Evolutionary conservation across 495 filamentous ascomycete species (phyloP).

Genomic region (Hyaloscypha finlandica): DNA sequence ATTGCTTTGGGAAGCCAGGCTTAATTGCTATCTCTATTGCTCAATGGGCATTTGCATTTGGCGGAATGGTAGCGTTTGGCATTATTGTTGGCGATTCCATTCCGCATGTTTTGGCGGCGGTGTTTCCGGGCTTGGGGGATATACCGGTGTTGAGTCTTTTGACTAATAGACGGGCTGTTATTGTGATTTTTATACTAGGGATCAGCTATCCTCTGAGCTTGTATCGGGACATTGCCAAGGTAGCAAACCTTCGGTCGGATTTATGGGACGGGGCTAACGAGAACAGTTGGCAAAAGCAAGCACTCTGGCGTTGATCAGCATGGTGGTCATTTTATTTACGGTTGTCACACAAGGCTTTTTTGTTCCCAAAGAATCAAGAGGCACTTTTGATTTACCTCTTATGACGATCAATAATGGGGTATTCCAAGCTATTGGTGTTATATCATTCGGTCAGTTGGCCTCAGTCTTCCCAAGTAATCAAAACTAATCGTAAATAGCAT

Average conservation of each 20-base stretch:
- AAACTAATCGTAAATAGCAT: conserved; percentile 52
- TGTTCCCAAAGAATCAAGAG: conserved; percentile 68
- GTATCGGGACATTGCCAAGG: conserved; percentile 97
- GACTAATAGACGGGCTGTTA: conserved; percentile 77
- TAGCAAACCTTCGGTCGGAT: conserved; percentile 38
- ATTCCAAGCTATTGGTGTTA: conserved; percentile 94
- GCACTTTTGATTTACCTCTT: conserved; percentile 63
- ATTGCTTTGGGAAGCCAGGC: conserved; percentile 86
- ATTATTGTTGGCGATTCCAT: conserved; percentile 97
- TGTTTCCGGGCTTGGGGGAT: conserved; percentile 76
- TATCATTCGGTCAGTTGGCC: conserved; percentile 78
- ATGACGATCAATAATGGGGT: conserved; percentile 80
- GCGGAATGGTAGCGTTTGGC: conserved; percentile 97
- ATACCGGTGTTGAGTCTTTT: conserved; percentile 79
- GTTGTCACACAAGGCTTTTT: conserved; percentile 83
- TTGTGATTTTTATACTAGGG: conserved; percentile 79
- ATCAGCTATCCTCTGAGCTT: conserved; percentile 91
- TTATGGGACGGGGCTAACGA: conserved; percentile 33
- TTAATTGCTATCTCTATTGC: conserved; percentile 88
- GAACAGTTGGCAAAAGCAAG: conserved; percentile 89
- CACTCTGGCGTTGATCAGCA: conserved; percentile 85
- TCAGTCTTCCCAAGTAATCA: not conserved
- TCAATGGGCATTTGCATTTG: conserved; percentile 98
- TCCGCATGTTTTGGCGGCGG: conserved; percentile 78
- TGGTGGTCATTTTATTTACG: conserved; percentile 84